These are phyloP conservation scores for Penicillium sp. DNA, from an alignment of 2,329 filamentous ascomycete species.

Conservation along the genomic window DNA sequence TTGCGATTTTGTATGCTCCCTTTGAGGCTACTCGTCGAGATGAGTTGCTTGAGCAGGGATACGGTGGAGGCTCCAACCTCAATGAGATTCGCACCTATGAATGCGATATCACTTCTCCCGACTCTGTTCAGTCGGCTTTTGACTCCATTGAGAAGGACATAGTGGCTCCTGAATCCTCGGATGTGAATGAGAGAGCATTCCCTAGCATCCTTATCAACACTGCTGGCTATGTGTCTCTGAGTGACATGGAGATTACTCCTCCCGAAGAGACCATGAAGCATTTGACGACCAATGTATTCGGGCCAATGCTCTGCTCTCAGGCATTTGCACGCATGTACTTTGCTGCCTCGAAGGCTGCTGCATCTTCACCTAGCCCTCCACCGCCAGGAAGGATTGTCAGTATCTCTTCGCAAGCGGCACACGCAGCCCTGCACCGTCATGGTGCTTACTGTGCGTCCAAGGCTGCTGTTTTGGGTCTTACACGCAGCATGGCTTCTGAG, in stretches of 20 bases:
- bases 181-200: slow-evolving; percentile 24
- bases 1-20: slow-evolving; percentile 47
- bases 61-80: slow-evolving; percentile 22
- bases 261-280: slow-evolving; percentile 44
- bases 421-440: slow-evolving; percentile 45
- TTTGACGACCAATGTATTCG: slow-evolving; percentile 44
- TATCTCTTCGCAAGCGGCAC: slow-evolving; percentile 46
- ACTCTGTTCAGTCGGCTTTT: slow-evolving; percentile 46
- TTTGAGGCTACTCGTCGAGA: slow-evolving; percentile 42
- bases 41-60: slow-evolving; percentile 36
- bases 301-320: slow-evolving; percentile 45
- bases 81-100: slow-evolving; percentile 33
- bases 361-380: slow-evolving; percentile 13
- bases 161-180: slow-evolving; percentile 8
- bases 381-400: slow-evolving; percentile 45
- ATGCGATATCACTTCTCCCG: slow-evolving; percentile 49
- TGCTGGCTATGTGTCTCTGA: slow-evolving; percentile 46
- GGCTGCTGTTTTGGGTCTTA: slow-evolving; percentile 44
- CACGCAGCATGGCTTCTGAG: slow-evolving; percentile 46
- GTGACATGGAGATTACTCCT: slow-evolving; percentile 41
- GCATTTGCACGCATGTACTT: slow-evolving; percentile 45
- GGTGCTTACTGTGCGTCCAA: slow-evolving; percentile 49
- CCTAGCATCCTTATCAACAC: slow-evolving; percentile 43
- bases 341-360: slow-evolving; percentile 19
- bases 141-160: slow-evolving; percentile 31